These are phyloP conservation scores for Triticum timopheevii DNA, from an alignment of 176 grass and related monocot genomes.

Conservation along the genomic window DNA sequence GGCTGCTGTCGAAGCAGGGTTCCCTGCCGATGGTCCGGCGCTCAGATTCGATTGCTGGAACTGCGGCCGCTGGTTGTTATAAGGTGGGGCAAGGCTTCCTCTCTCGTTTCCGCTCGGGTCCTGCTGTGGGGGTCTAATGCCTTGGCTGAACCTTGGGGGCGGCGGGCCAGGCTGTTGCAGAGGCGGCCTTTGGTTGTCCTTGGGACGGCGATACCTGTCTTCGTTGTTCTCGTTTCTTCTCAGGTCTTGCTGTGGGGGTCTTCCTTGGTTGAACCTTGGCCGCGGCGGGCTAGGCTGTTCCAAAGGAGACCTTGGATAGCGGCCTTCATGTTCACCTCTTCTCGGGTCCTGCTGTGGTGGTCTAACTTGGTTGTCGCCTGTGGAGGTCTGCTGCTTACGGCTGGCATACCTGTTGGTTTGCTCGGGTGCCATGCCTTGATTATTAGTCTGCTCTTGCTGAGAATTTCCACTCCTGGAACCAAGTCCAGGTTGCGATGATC, in stretches of 20 bases:
- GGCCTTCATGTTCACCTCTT: slow-evolving; percentile 2
- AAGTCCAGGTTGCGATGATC: not conserved
- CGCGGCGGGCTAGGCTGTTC: slow-evolving; percentile 6
- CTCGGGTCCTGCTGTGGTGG: slow-evolving; percentile 17
- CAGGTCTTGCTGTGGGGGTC: slow-evolving; percentile 35
- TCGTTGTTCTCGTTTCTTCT: slow-evolving; percentile 31
- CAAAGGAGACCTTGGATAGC: not conserved
- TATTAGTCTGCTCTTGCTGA: not conserved
- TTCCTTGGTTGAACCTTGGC: slow-evolving; percentile 39
- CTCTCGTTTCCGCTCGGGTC: slow-evolving; percentile 43
- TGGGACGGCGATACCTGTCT: not conserved
- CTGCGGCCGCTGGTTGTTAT: slow-evolving; percentile 14
- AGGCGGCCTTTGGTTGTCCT: slow-evolving; percentile 18
- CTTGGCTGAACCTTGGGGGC: slow-evolving; percentile 35
- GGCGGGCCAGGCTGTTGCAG: slow-evolving; percentile 4
- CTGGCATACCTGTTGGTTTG: slow-evolving; percentile 41
- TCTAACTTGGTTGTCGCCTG: slow-evolving; percentile 27
- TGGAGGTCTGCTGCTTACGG: slow-evolving; percentile 3
- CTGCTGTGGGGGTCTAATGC: slow-evolving; percentile 32
- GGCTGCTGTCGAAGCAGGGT: not conserved
- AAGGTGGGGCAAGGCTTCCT: slow-evolving; percentile 9
- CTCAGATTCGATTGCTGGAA: not conserved
- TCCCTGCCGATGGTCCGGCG: not conserved
- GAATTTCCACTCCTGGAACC: not conserved
- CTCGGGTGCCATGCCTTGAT: not conserved